Base-by-base conservation (phyloP, 2,329 filamentous ascomycete species). In the Leptographium wingfieldii region DNA sequence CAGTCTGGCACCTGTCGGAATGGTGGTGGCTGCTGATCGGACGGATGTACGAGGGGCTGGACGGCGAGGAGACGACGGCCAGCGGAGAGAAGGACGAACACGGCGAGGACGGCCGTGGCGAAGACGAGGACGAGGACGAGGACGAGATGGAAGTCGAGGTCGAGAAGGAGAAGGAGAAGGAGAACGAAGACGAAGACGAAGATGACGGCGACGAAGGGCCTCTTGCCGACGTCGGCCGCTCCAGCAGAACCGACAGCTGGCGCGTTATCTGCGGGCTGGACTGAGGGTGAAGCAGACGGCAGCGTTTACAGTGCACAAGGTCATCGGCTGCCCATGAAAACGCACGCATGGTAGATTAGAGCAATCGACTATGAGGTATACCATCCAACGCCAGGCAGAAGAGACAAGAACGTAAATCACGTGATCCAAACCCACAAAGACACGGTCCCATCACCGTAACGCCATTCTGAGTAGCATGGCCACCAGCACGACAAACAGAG, bases 21-120 rank as follows among this genome's bases (percentile, higher is more conserved):
- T 87, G 83, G 84, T 88, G 85, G 85, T 88, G 84, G 82, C 68
- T 85, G 57, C 76, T 79, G 27, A 74, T 80, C 1, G 79, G 76
- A n/a, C 66, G 68, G 57, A 68, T 72, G 62, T 67, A 59, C 35
- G 22, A 43, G 52, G n/a, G 19, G n/a, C n/a, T 5, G 49, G 49
- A 12, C 25, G 40, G 7, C 5, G 49, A 48, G 5, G n/a, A 46
- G n/a, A 27, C 12, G 7, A 22, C 22, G n/a, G 9, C 14, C 31
- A 11, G 14, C 29, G 25, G 43, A 49, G 29, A 1, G 12, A 43
- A 14, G 29, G 33, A 9, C 5, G 46, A 27, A 33, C 19, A 22
- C 7, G 29, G 11, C 22, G 48, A 53, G 10, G 46, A 38, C n/a
- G 52, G 35, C 5, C 27, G 7, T 33, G 27, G 27, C 12, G 51